A percentile compares a stretch with the other conserved stretches of the same genome.
These are phyloP conservation scores for Globisporangium orthogonon DNA, from an alignment of 352 stramenopile genomes.

Conservation along the genomic window DNA sequence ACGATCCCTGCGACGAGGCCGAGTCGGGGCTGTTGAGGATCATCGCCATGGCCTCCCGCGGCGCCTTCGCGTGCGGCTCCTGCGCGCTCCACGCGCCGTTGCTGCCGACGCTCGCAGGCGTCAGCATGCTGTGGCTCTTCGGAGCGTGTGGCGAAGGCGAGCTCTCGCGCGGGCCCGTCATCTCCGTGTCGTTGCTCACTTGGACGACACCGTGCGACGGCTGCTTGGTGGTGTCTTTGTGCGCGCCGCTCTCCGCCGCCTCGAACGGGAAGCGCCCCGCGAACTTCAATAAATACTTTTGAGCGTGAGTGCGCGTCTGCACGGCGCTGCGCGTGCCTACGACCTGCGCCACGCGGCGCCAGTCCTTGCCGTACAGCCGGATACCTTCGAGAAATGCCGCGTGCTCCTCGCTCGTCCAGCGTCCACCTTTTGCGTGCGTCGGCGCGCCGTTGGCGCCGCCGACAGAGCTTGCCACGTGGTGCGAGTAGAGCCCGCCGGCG, in stretches of 20 bases:
- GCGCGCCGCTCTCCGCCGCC: conserved; percentile 4
- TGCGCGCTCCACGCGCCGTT: not conserved
- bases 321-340: conserved; percentile 81
- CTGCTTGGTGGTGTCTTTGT: not conserved
- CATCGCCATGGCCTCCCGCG: conserved; percentile 55
- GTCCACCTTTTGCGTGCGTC: conserved; percentile 61
- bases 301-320: conserved; percentile 84
- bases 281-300: conserved; percentile 93
- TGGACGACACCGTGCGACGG: conserved; percentile 1
- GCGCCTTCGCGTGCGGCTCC: not conserved
- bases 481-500: not conserved
- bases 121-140: not conserved
- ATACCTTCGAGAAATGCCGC: conserved; percentile 83
- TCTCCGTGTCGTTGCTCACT: not conserved
- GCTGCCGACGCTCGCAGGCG: not conserved
- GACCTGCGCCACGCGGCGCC: conserved; percentile 75
- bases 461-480: not conserved
- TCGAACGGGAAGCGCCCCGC: conserved; percentile 75
- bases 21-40: conserved; percentile 58
- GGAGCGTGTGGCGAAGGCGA: not conserved
- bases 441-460: conserved; percentile 10
- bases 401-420: conserved; percentile 87
- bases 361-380: conserved; percentile 84
- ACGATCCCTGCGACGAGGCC: conserved; percentile 3
- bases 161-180: not conserved